A percentile compares a stretch with the other conserved stretches of the same genome.
These are phyloP conservation scores for Parsonsia alboflavescens DNA, from an alignment of 257 asterid species.

Conservation along the genomic window DNA sequence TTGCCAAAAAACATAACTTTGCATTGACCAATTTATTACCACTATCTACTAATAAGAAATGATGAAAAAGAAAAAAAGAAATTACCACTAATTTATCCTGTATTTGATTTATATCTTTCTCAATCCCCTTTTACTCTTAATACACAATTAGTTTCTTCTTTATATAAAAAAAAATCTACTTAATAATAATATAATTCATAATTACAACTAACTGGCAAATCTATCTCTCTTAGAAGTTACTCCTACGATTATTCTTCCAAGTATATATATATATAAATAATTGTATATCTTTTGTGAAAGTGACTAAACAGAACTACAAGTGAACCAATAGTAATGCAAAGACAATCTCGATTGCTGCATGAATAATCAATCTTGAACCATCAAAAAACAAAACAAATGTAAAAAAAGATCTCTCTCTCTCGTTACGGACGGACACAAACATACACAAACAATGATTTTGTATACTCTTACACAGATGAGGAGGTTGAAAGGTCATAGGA, in stretches of 20 bases:
- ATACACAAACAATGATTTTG: neutral
- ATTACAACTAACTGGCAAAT: neutral
- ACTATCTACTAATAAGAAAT: neutral
- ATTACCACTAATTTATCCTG: too few relatives aligned
- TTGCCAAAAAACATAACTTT: neutral
- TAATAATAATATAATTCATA: neutral
- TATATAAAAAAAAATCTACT: too few relatives aligned
- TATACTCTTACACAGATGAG: neutral
- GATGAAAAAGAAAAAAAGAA: neutral
- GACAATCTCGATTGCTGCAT: conserved; percentile 6
- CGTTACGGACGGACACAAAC: neutral
- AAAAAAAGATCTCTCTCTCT: neutral
- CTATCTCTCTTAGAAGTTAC: conserved; percentile 11
- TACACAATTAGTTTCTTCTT: neutral
- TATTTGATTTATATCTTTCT: neutral
- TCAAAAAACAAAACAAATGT: neutral
- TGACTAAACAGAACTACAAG: conserved; percentile 9
- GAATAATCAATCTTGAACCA: neutral
- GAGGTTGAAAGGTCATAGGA: conserved; percentile 21
- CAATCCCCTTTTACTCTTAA: neutral
- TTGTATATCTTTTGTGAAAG: neutral
- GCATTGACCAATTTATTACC: neutral
- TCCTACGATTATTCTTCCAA: conserved; percentile 12
- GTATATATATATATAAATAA: neutral
- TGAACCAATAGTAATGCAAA: neutral